phyloP scores from a whole-genome alignment of 2,329 filamentous ascomycete species.

The Colletotrichum sojae region DNA sequence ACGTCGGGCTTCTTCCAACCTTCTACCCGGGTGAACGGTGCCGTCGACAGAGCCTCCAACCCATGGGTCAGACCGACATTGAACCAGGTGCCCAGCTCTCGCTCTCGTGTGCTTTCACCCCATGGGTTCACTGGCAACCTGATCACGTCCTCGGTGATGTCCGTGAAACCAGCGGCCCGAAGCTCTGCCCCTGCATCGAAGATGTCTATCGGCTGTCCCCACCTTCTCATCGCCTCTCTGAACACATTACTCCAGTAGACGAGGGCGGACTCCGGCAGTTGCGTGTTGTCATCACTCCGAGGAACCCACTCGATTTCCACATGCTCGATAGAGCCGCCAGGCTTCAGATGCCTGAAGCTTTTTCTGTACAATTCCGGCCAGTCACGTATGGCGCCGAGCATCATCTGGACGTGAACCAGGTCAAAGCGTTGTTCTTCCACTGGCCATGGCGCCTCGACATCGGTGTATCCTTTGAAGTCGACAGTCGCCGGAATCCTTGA shows the following conservation, averaged over 20 bases:
- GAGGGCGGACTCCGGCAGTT: slow-evolving; percentile 71
- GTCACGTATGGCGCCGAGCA: slow-evolving; percentile 81
- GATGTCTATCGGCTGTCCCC: slow-evolving; percentile 76
- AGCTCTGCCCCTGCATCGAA: slow-evolving; percentile 67
- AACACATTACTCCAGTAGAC: slow-evolving; percentile 79
- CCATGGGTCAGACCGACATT: slow-evolving; percentile 83
- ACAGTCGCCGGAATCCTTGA: slow-evolving; percentile 79
- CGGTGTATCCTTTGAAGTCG: slow-evolving; percentile 75
- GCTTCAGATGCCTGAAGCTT: slow-evolving; percentile 73
- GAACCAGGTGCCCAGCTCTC: slow-evolving; percentile 85
- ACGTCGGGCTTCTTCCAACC: slow-evolving; percentile 75
- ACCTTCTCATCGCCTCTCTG: slow-evolving; percentile 75
- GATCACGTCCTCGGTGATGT: slow-evolving; percentile 80
- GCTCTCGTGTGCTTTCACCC: slow-evolving; percentile 69
- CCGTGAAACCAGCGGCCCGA: slow-evolving; percentile 80
- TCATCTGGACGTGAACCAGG: slow-evolving; percentile 85
- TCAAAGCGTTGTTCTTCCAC: slow-evolving; percentile 74
- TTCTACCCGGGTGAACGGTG: slow-evolving; percentile 76
- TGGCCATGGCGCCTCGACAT: slow-evolving; percentile 83
- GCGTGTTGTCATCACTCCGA: slow-evolving; percentile 76
- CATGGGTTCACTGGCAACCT: slow-evolving; percentile 82
- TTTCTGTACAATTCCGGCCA: slow-evolving; percentile 84
- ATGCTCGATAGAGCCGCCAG: slow-evolving; percentile 86
- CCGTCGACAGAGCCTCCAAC: slow-evolving; percentile 80
- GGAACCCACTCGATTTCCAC: slow-evolving; percentile 90